Conservation (phyloP, 2,329 filamentous ascomycete species). For the Aspergillus ruber region DNA sequence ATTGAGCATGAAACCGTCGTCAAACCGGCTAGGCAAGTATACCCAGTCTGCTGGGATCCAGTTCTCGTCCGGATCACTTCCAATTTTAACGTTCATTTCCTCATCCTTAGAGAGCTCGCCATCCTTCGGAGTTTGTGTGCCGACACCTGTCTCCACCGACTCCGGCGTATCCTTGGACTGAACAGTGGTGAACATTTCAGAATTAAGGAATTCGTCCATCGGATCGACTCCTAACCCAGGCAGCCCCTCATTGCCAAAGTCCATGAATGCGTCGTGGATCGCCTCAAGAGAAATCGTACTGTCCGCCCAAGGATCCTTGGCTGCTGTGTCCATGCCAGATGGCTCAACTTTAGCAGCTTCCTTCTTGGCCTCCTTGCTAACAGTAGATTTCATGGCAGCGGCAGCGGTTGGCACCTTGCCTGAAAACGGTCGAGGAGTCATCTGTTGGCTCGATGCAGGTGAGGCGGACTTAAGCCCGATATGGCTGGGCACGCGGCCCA, state of each 20-base stretch:
- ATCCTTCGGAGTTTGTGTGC: constrained; percentile 33
- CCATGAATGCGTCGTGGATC: constrained; percentile 33
- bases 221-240: constrained; percentile 26
- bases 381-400: constrained; percentile 16
- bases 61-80: constrained; percentile 17
- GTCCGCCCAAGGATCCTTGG: constrained; percentile 32
- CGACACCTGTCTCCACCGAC: constrained; percentile 28
- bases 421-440: constrained; percentile 23
- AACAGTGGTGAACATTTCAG: constrained; percentile 28
- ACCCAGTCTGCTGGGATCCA: constrained; percentile 31
- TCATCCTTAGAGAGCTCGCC: constrained; percentile 27
- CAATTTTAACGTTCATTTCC: constrained; percentile 24
- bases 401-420: constrained; percentile 15
- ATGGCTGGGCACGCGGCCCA: constrained; percentile 29
- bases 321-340: constrained; percentile 5
- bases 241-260: constrained; percentile 21
- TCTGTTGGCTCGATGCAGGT: constrained; percentile 27
- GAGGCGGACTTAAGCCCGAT: constrained; percentile 27
- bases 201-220: constrained; percentile 33
- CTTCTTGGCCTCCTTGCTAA: constrained; percentile 22
- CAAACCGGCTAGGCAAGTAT: constrained; percentile 21
- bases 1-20: constrained; percentile 18
- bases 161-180: constrained; percentile 32
- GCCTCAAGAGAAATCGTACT: constrained; percentile 31
- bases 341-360: constrained; percentile 17